A percentile compares a stretch with the other conserved stretches of the same genome.
phyloP scores from a whole-genome alignment of 1,284 basidiomycete genomes.

The Anthracocystis setariae region DNA sequence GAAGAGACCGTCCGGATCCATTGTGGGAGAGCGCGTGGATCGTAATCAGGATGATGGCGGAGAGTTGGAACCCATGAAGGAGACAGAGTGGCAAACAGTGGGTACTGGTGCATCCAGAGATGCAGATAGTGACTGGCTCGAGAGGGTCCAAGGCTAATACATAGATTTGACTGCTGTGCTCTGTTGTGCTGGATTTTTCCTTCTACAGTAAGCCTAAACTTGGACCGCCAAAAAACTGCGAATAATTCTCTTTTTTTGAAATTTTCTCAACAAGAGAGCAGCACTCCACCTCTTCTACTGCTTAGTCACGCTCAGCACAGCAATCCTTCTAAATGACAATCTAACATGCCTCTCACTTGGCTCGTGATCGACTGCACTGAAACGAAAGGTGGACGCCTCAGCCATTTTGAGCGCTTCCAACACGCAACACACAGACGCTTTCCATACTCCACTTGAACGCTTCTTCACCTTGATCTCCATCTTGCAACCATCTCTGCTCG shows the following conservation, averaged over 20 bases:
- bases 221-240: constrained; percentile 1
- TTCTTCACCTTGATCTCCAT: neutral
- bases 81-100: neutral
- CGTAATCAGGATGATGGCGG: constrained; percentile 7
- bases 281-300: constrained; percentile 14
- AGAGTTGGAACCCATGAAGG: neutral
- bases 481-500: constrained; percentile 1
- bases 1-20: constrained; percentile 55
- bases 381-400: constrained; percentile 1
- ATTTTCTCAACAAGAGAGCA: constrained; percentile 1
- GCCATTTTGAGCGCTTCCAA: constrained; percentile 1
- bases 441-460: constrained; percentile 3
- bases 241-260: constrained; percentile 5
- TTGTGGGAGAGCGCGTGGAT: neutral
- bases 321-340: neutral
- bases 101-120: no score
- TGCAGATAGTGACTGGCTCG: neutral
- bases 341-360: constrained; percentile 5
- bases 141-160: constrained; percentile 4
- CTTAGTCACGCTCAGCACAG: constrained; percentile 8
- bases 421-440: constrained; percentile 27
- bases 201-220: constrained; percentile 15
- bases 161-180: constrained; percentile 16
- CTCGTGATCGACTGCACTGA: constrained; percentile 23
- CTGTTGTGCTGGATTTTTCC: neutral